phyloP scores from a whole-genome alignment of 2,329 filamentous ascomycete genomes.

The Stemphylium vesicarium region DNA sequence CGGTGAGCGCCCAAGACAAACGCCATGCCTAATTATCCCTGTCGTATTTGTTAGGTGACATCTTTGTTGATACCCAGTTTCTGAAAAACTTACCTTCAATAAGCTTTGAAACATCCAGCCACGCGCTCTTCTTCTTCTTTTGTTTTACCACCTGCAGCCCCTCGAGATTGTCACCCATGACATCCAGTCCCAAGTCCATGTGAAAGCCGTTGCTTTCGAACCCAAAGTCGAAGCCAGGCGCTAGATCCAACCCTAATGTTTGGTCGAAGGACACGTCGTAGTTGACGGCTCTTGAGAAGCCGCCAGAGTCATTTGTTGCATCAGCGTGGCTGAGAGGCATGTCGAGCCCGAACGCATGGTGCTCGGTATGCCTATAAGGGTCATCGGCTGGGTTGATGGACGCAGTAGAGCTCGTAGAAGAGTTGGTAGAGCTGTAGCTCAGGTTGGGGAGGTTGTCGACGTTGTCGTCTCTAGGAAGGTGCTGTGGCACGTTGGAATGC shows the following conservation, averaged over 20 bases:
- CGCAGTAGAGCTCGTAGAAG: neutral
- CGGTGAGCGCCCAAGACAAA: slow-evolving; percentile 54
- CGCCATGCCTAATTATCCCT: slow-evolving; percentile 47
- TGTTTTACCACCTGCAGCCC: slow-evolving; percentile 27
- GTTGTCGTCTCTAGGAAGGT: neutral
- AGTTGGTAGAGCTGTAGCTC: slow-evolving; percentile 2
- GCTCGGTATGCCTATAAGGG: slow-evolving; percentile 10
- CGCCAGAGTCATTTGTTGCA: slow-evolving; percentile 3
- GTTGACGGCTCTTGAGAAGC: slow-evolving; percentile 19
- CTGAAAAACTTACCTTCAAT: slow-evolving; percentile 49
- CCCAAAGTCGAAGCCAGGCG: slow-evolving; percentile 32
- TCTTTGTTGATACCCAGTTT: neutral
- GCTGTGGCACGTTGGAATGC: neutral
- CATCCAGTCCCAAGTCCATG: slow-evolving; percentile 24
- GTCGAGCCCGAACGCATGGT: slow-evolving; percentile 31
- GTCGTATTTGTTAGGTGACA: slow-evolving; percentile 28
- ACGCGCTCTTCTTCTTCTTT: slow-evolving; percentile 46
- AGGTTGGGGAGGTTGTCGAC: slow-evolving; percentile 5
- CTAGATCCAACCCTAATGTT: slow-evolving; percentile 43
- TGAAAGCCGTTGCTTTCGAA: slow-evolving; percentile 18
- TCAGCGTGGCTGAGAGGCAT: slow-evolving; percentile 21
- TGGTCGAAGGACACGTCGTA: slow-evolving; percentile 38
- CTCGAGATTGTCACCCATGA: slow-evolving; percentile 24
- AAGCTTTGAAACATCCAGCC: slow-evolving; percentile 53
- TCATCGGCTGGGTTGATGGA: slow-evolving; percentile 1